Conservation (phyloP, 257 asterid species). For the Paulownia fortunei region DNA sequence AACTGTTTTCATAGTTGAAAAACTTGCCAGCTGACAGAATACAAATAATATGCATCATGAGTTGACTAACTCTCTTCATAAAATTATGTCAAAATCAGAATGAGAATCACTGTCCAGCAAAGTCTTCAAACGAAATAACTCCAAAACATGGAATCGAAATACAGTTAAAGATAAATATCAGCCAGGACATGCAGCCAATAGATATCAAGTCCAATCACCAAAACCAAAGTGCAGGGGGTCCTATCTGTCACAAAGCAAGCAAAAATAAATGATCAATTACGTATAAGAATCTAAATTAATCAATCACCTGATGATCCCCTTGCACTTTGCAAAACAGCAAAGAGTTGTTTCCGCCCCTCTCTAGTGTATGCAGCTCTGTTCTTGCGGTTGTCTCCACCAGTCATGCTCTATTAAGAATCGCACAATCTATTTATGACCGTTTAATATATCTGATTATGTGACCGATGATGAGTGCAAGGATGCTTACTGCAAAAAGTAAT, state of each 20-base stretch:
- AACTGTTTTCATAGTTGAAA: slow-evolving; percentile 6
- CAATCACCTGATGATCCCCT: slow-evolving; percentile 96
- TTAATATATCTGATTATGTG: slow-evolving; percentile 24
- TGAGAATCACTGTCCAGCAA: slow-evolving; percentile 8
- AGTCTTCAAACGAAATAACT: slow-evolving; percentile 2
- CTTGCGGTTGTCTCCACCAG: slow-evolving; percentile 83
- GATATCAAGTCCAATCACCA: slow-evolving; percentile 29
- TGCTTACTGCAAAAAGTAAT: slow-evolving; percentile 83
- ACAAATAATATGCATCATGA: not conserved
- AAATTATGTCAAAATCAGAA: slow-evolving; percentile 8
- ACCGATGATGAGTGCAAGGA: slow-evolving; percentile 26
- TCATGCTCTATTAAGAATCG: slow-evolving; percentile 66
- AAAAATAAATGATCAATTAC: slow-evolving; percentile 27
- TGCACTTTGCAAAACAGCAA: slow-evolving; percentile 97
- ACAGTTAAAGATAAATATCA: slow-evolving; percentile 7
- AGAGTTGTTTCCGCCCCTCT: slow-evolving; percentile 96
- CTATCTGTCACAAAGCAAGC: slow-evolving; percentile 22
- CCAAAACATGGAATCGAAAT: slow-evolving; percentile 3
- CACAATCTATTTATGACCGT: slow-evolving; percentile 12
- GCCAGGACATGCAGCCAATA: slow-evolving; percentile 14
- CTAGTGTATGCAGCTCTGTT: slow-evolving; percentile 89
- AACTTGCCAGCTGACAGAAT: slow-evolving; percentile 1
- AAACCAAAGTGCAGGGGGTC: slow-evolving; percentile 10
- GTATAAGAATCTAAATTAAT: slow-evolving; percentile 22
- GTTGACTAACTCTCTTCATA: not conserved